phyloP scores from a whole-genome alignment of 768 basidiomycete genomes.

The Mrakia blollopis region DNA sequence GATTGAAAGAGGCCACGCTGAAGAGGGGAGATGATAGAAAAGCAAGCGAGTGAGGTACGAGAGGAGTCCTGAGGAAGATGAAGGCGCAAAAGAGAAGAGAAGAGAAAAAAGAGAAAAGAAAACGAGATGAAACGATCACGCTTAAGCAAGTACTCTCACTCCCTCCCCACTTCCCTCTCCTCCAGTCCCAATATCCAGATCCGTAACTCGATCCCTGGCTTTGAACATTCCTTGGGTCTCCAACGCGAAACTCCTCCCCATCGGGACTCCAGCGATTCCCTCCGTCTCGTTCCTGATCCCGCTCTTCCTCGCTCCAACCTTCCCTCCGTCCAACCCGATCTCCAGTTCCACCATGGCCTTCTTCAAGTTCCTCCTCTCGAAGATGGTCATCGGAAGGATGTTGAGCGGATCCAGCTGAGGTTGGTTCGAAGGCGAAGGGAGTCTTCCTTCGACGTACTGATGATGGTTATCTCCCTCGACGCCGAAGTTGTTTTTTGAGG shows the following conservation, averaged over 20 bases:
- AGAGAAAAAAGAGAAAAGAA: too few relatives aligned
- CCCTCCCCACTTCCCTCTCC: too few relatives aligned
- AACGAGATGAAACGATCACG: too few relatives aligned
- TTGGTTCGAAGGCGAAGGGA: neutral
- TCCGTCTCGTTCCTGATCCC: conserved; percentile 1
- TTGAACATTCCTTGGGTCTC: neutral
- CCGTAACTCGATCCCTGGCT: neutral
- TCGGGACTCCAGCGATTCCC: neutral
- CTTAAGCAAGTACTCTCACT: too few relatives aligned
- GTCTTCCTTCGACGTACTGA: neutral
- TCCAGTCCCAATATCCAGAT: neutral
- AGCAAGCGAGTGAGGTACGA: too few relatives aligned
- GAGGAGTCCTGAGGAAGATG: too few relatives aligned
- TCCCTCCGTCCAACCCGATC: neutral
- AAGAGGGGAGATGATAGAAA: too few relatives aligned
- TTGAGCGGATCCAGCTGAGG: neutral
- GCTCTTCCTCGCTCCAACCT: neutral
- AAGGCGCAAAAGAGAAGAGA: too few relatives aligned
- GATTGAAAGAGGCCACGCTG: too few relatives aligned
- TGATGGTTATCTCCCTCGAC: conserved; percentile 2
- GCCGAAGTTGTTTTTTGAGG: neutral
- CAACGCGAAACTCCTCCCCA: neutral
- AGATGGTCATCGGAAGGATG: neutral
- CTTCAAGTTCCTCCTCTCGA: neutral
- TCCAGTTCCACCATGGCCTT: neutral